Evolutionary conservation across 2,329 filamentous ascomycete genomes (phyloP).

Genomic region (Fusarium sp.): DNA sequence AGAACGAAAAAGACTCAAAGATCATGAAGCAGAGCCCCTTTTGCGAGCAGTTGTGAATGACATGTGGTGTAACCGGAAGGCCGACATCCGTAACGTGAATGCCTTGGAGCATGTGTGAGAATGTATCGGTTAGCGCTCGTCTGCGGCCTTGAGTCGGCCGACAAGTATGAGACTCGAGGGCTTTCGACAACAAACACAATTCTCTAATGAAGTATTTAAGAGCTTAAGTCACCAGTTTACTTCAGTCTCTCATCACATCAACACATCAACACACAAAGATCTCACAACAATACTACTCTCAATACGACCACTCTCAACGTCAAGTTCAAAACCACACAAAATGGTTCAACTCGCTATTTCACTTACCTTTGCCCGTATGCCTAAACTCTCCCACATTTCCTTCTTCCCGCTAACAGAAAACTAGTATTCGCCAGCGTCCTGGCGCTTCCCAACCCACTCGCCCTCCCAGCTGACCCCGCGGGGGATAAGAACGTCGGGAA

Average conservation of each 20-base stretch:
- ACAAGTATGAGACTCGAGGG: neutral
- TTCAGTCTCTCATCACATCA: neutral
- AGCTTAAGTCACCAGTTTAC: neutral
- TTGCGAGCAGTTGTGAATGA: neutral
- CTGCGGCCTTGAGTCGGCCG: neutral
- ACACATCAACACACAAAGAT: neutral
- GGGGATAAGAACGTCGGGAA: slow-evolving; percentile 32
- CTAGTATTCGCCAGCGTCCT: slow-evolving; percentile 11
- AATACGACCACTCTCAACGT: neutral
- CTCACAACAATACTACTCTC: neutral
- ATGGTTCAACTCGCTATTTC: slow-evolving; percentile 7
- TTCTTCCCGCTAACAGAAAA: neutral
- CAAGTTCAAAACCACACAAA: neutral
- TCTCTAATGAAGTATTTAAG: neutral
- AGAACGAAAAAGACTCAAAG: neutral
- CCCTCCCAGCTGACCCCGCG: slow-evolving; percentile 21
- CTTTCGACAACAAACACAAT: neutral
- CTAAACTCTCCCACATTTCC: neutral
- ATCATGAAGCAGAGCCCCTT: neutral
- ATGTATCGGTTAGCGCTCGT: neutral
- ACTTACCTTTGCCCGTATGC: slow-evolving; percentile 7
- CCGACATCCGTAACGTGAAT: slow-evolving; percentile 11
- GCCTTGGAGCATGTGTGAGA: neutral
- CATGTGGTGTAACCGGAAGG: slow-evolving; percentile 3
- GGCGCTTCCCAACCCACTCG: slow-evolving; percentile 23